A percentile compares a stretch with the other conserved stretches of the same genome.
phyloP scores from a whole-genome alignment of 352 stramenopile genomes.

The Pythium dissotocum region DNA sequence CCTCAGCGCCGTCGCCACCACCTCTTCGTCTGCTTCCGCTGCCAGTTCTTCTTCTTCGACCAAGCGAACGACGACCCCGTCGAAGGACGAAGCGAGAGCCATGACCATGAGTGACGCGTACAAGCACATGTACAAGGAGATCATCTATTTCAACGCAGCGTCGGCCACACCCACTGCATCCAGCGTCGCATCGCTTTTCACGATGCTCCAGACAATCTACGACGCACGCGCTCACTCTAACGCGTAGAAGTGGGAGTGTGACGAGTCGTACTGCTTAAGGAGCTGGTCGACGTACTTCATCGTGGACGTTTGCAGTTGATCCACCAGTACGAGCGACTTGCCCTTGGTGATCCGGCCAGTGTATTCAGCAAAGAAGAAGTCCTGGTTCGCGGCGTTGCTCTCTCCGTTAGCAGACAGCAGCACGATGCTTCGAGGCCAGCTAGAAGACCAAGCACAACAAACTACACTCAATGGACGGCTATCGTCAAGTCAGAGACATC shows the following conservation, averaged over 20 bases:
- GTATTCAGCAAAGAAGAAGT: conserved; percentile 67
- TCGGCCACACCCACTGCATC: conserved; percentile 6
- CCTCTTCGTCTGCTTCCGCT: background rate
- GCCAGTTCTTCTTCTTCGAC: background rate
- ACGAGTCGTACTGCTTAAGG: conserved; percentile 35
- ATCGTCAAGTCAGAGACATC: background rate
- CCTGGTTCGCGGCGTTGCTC: conserved; percentile 34
- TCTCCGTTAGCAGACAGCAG: conserved; percentile 39
- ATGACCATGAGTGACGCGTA: conserved; percentile 63
- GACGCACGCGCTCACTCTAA: conserved; percentile 36
- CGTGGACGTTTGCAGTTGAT: conserved; percentile 45
- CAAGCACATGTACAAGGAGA: conserved; percentile 87
- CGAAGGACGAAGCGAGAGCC: conserved; percentile 25
- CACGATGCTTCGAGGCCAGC: conserved; percentile 61
- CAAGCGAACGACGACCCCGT: background rate
- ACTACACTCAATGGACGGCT: background rate
- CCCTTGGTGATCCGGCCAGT: conserved; percentile 54
- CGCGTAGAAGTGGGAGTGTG: conserved; percentile 35
- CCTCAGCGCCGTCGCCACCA: conserved; percentile 27
- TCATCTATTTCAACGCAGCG: conserved; percentile 72
- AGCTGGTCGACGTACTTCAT: conserved; percentile 67
- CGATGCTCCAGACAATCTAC: conserved; percentile 62
- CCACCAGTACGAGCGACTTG: conserved; percentile 30
- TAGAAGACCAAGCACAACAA: conserved; percentile 18
- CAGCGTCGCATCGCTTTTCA: conserved; percentile 53